Percentiles rank a stretch among this genome's conserved stretches.
Conservation (phyloP, 1,139 yeast species). For the Taphrina pruni region DNA sequence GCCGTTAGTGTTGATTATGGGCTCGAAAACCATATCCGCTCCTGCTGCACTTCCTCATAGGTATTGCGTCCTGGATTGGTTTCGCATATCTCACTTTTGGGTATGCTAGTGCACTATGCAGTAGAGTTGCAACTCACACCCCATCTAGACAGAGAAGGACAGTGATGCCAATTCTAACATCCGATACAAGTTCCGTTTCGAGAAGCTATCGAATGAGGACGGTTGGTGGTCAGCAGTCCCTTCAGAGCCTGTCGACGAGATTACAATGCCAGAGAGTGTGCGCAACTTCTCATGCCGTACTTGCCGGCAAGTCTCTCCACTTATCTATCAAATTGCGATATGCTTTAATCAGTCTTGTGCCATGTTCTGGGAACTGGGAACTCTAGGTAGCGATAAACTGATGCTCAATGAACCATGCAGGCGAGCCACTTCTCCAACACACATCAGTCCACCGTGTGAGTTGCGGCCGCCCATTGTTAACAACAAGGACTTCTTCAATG, state of each 20-base stretch:
- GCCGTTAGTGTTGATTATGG: conserved; percentile 39
- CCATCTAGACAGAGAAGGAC: conserved; percentile 18
- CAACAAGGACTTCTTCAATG: conserved; percentile 16
- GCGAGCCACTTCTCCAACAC: neutral
- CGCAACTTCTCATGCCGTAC: neutral
- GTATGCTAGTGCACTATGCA: neutral
- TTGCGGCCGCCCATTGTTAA: neutral
- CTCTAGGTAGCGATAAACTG: neutral
- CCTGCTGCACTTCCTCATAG: conserved; percentile 30
- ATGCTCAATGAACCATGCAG: conserved; percentile 2
- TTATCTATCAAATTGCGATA: neutral
- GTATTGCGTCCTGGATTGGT: conserved; percentile 43
- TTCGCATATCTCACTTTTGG: conserved; percentile 39
- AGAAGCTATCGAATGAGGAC: conserved; percentile 11
- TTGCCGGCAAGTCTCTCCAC: neutral
- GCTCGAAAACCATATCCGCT: conserved; percentile 18
- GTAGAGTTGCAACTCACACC: neutral
- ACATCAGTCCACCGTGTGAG: neutral
- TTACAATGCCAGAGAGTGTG: neutral
- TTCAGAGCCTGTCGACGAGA: neutral
- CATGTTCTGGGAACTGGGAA: neutral
- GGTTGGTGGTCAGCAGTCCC: conserved; percentile 7
- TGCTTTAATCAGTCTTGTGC: neutral
- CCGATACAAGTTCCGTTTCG: conserved; percentile 40
- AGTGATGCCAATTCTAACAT: conserved; percentile 1